Percentiles rank a stretch among this genome's conserved stretches.
Evolutionary conservation across 805 yeast genomes (phyloP).

Genomic region (Zygosaccharomyces bisporus): DNA sequence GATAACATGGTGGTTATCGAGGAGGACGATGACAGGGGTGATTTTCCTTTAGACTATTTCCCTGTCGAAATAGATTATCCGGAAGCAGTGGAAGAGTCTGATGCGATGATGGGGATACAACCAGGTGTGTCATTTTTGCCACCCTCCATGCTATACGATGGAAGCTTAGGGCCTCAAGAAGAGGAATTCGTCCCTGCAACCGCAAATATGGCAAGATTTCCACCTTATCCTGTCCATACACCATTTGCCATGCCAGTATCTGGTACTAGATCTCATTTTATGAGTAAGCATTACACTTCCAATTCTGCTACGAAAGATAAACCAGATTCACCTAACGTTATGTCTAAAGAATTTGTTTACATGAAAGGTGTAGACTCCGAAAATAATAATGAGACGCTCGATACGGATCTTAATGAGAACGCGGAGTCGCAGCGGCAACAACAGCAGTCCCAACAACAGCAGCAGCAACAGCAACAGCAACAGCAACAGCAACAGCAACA

Average conservation of each 20-base stretch:
- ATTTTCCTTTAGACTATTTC: slow-evolving; percentile 69
- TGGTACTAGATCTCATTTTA: slow-evolving; percentile 21
- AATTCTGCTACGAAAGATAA: slow-evolving; percentile 12
- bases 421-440: background rate
- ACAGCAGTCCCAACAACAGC: slow-evolving; percentile 8
- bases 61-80: slow-evolving; percentile 42
- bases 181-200: slow-evolving; percentile 21
- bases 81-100: slow-evolving; percentile 19
- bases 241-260: slow-evolving; percentile 23
- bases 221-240: slow-evolving; percentile 15
- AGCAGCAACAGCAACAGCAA: slow-evolving; percentile 12
- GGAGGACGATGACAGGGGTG: slow-evolving; percentile 46
- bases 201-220: slow-evolving; percentile 14
- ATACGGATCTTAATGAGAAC: slow-evolving; percentile 1
- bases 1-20: slow-evolving; percentile 12
- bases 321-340: slow-evolving; percentile 11
- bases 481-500: slow-evolving; percentile 12
- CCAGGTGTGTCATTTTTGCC: slow-evolving; percentile 10
- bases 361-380: slow-evolving; percentile 12
- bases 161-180: slow-evolving; percentile 7
- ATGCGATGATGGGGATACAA: slow-evolving; percentile 12
- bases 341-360: slow-evolving; percentile 9
- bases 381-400: slow-evolving; percentile 5
- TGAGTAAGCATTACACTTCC: slow-evolving; percentile 26
- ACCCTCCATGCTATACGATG: slow-evolving; percentile 10